Base-by-base conservation (phyloP, 306 rosid genomes). In the Crataegus laevigata region DNA sequence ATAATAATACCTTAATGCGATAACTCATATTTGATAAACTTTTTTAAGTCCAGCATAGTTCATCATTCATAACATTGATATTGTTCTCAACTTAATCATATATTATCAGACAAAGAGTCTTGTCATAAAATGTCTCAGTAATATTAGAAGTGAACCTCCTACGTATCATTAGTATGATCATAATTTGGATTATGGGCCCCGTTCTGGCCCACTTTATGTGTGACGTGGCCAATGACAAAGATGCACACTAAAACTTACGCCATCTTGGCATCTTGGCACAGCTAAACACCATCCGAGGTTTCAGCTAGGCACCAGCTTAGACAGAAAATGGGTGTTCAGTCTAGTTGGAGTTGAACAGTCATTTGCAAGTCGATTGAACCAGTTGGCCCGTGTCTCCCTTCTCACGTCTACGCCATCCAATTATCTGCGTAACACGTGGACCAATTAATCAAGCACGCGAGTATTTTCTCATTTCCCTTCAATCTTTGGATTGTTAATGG, bases 341-440 rank as follows among this genome's bases (percentile, higher is more conserved):
- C 78, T 65, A 67, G 59, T 25, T 28, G 67, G 43, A 64, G 43
- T 32, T 64, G 68, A 77, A 29, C 75, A 69, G 68, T 13, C 64
- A 34, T 6, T 12, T 3, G 29, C 28, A 19, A 62, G 77, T 59
- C 52, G 61, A 72, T 68, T 26, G 54, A 50, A 18, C 25, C 60
- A 14, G 15, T 26, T 28, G 17, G 5, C 51, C 1, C 12, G 28
- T 3, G 12, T 24, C 50, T 28, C 4, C 21, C 26, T 67, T 66
- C 28, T 6, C 60, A 22, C 10, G 38, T 29, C 51, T 58, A 58
- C 79, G 11, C 45, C 60, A 29, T 43, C 63, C 71, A 71, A 30
- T 9, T 18, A 43, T 3, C 0, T 12, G 0, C 6, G 0, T 1
- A 66, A 74, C 83, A 69, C 79, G 72, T 61, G 21, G 12, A 2